These are phyloP conservation scores for Aspergillus sp. DNA, from an alignment of 2,329 filamentous ascomycete species.

Conservation along the genomic window DNA sequence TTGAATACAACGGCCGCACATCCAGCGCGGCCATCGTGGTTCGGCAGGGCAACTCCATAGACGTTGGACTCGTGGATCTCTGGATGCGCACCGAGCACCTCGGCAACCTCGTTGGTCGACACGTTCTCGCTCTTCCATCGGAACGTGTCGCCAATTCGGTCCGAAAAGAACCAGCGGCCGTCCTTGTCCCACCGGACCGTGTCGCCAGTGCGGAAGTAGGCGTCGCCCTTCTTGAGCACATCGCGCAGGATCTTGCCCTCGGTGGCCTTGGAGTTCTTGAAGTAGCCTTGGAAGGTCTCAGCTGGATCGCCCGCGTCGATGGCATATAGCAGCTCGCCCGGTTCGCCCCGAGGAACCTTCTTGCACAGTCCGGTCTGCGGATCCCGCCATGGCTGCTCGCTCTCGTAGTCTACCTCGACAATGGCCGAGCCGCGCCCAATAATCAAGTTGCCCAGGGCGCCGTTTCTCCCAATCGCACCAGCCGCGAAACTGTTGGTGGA, in stretches of 20 bases:
- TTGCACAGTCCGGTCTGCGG: slow-evolving; percentile 60
- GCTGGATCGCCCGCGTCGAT: slow-evolving; percentile 57
- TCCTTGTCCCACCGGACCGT: slow-evolving; percentile 61
- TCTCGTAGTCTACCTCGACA: slow-evolving; percentile 62
- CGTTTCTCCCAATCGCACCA: slow-evolving; percentile 71
- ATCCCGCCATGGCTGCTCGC: slow-evolving; percentile 59
- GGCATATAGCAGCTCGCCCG: slow-evolving; percentile 67
- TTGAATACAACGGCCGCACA: slow-evolving; percentile 62
- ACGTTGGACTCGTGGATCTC: slow-evolving; percentile 71
- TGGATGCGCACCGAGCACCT: slow-evolving; percentile 59
- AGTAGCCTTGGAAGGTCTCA: slow-evolving; percentile 71
- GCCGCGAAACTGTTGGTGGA: slow-evolving; percentile 61
- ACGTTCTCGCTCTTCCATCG: slow-evolving; percentile 68
- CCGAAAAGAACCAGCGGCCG: slow-evolving; percentile 68
- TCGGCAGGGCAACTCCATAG: slow-evolving; percentile 69
- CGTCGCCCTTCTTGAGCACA: slow-evolving; percentile 66
- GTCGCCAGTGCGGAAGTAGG: slow-evolving; percentile 79
- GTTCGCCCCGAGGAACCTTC: slow-evolving; percentile 48
- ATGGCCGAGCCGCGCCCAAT: slow-evolving; percentile 46
- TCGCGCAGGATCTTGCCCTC: slow-evolving; percentile 63
- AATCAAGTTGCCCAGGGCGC: slow-evolving; percentile 50
- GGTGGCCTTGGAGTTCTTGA: slow-evolving; percentile 61
- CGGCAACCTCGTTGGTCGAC: slow-evolving; percentile 71
- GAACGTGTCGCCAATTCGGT: slow-evolving; percentile 50
- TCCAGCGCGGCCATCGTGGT: slow-evolving; percentile 75